phyloP scores from a whole-genome alignment of 306 rosid genomes.

The Mucuna pruriens region DNA sequence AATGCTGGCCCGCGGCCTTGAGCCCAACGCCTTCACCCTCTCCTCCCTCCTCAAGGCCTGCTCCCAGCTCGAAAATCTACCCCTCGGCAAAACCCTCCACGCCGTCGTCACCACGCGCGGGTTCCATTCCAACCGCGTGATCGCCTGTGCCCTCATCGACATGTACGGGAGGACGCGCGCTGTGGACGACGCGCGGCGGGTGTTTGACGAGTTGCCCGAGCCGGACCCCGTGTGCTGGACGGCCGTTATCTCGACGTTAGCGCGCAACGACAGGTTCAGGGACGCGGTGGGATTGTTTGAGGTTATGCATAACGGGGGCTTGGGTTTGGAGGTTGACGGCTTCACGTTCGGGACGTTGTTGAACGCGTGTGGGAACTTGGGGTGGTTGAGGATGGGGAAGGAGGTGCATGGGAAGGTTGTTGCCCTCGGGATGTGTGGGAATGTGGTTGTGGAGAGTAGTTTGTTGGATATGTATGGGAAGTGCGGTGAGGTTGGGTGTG shows the following conservation, averaged over 20 bases:
- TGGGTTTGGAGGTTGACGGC: constrained; percentile 64
- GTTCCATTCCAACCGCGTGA: constrained; percentile 54
- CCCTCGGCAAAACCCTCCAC: constrained; percentile 64
- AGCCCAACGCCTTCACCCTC: constrained; percentile 76
- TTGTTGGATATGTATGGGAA: constrained; percentile 95
- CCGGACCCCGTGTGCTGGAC: constrained; percentile 81
- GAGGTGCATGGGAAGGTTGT: constrained; percentile 74
- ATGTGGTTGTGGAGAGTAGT: constrained; percentile 89
- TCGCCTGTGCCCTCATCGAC: constrained; percentile 63
- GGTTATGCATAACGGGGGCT: constrained; percentile 50
- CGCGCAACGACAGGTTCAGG: constrained; percentile 67
- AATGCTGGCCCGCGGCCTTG: constrained; percentile 54
- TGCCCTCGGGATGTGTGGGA: constrained; percentile 57
- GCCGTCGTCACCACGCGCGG: constrained; percentile 59
- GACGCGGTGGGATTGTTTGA: constrained; percentile 64
- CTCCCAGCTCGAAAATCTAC: constrained; percentile 51
- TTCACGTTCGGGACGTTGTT: constrained; percentile 74
- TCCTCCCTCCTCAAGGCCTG: constrained; percentile 79
- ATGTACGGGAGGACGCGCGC: constrained; percentile 73
- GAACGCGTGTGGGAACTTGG: constrained; percentile 74
- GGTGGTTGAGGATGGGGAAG: constrained; percentile 71
- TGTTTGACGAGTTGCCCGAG: constrained; percentile 74
- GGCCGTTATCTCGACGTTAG: constrained; percentile 60
- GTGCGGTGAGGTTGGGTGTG: constrained; percentile 59
- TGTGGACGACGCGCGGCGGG: constrained; percentile 49